These are phyloP conservation scores for Nannochloropsis granulata DNA, from an alignment of 108 stramenopile species.

Conservation along the genomic window DNA sequence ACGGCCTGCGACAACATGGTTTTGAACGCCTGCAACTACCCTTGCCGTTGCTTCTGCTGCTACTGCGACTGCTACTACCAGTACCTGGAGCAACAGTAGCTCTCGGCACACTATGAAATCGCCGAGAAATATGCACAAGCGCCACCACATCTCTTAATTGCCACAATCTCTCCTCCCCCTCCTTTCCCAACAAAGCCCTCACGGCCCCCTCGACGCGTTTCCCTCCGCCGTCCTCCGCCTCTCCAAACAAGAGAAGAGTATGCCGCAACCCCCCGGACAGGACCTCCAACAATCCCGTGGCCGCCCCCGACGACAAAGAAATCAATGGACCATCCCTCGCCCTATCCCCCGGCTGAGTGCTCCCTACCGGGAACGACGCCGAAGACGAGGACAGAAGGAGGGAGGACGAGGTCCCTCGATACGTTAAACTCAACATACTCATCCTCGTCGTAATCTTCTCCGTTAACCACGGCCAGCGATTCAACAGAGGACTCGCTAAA, in stretches of 20 bases:
- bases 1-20: not conserved
- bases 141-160: not conserved
- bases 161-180: not conserved
- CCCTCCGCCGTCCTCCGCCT: not conserved
- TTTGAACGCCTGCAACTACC: not conserved
- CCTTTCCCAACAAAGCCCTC: not conserved
- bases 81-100: too few species aligned
- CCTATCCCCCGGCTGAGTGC: not conserved
- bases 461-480: not conserved
- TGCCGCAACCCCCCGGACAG: not conserved
- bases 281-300: not conserved
- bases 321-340: not conserved
- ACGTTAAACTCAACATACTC: not conserved
- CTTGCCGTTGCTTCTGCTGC: too few species aligned
- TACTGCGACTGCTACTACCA: too few species aligned
- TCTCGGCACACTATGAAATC: not conserved
- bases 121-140: not conserved
- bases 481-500: not conserved
- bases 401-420: not conserved
- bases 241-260: not conserved
- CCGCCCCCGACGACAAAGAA: not conserved
- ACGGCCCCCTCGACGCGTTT: not conserved
- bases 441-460: not conserved
- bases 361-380: not conserved
- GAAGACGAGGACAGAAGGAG: not conserved